Base-by-base conservation (phyloP, 2,329 filamentous ascomycete species). In the Cryoendolithus antarcticus region DNA sequence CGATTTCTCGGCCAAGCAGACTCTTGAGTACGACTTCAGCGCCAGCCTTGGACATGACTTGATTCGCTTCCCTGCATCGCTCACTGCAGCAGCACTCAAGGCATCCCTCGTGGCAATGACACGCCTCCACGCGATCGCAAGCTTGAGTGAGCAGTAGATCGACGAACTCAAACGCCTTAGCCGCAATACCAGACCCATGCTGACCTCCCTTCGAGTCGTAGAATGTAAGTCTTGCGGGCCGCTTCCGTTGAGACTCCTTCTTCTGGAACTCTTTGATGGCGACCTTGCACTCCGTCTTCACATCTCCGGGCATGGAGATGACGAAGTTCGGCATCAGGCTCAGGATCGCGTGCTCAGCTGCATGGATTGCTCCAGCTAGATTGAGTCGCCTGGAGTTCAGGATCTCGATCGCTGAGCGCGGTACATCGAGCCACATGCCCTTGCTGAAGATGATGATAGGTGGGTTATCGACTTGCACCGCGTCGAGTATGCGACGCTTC, bases 391-490 rank as follows among this genome's bases (percentile, higher is more conserved):
- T 70, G 1, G 72, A 72, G 31, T 79, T 72, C 1, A 98, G 71
- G 32, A 95, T 86, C 9, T 86, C 76, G 4, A 96, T 72, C 0
- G 86, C 86, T 1, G 60, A 61, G 44, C 78, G 79, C 0, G 91
- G 89, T 2, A 98, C 77, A 56, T 96, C 89, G 9, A 96, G 73
- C 91, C 91, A 98, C 77, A 95, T 84, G 30, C 88, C 91, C 57
- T 91, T 93, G 52, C 77, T 83, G 55, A 80, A 73, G 3, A 86
- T 75, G 36, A 91, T 75, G 37, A 96, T 85, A 0, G 91, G 86
- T 3, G 89, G 88, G 49, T 94, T 94, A 58, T 95, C 85, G 13
- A 96, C 86, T 43, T 89, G 76, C 0, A 96, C 81, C 2, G 89
- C 89, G 57, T 98, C 91, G 9, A 96, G 73, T 41, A 96, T 84